Evolutionary conservation across 1,139 yeast species (phyloP).

Genomic region (Kluyveromyces sp.): DNA sequence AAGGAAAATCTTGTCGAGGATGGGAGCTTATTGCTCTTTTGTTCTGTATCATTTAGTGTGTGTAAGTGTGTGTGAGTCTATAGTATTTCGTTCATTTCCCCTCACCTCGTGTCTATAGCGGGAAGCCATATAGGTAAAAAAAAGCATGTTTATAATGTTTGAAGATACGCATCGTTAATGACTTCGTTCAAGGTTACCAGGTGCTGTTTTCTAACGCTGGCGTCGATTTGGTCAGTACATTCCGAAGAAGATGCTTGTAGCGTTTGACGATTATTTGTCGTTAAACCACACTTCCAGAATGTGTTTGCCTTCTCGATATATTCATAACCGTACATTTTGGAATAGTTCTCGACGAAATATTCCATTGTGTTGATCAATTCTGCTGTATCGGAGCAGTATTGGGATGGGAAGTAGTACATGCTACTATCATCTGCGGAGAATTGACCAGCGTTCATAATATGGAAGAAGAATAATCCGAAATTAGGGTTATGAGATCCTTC

Average conservation of each 20-base stretch:
- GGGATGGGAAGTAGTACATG: slow-evolving; percentile 12
- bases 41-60: too few relatives aligned
- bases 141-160: neutral
- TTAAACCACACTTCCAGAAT: slow-evolving; percentile 12
- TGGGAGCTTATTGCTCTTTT: too few relatives aligned
- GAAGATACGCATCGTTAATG: slow-evolving; percentile 10
- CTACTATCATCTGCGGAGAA: slow-evolving; percentile 9
- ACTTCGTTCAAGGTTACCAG: slow-evolving; percentile 4
- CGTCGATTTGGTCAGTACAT: neutral
- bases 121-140: neutral
- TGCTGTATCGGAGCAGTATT: slow-evolving; percentile 10
- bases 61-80: neutral
- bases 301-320: slow-evolving; percentile 19
- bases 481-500: slow-evolving; percentile 4
- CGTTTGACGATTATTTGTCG: neutral
- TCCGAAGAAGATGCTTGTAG: neutral
- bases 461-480: slow-evolving; percentile 16
- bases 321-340: slow-evolving; percentile 18
- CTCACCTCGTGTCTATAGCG: neutral
- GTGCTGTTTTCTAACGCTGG: neutral
- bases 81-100: neutral
- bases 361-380: slow-evolving; percentile 13
- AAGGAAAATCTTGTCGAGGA: too few relatives aligned
- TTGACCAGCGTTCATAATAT: slow-evolving; percentile 19
- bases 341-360: slow-evolving; percentile 17